Conservation (phyloP, 805 yeast species). For the Barnettozyma sucrosica region DNA sequence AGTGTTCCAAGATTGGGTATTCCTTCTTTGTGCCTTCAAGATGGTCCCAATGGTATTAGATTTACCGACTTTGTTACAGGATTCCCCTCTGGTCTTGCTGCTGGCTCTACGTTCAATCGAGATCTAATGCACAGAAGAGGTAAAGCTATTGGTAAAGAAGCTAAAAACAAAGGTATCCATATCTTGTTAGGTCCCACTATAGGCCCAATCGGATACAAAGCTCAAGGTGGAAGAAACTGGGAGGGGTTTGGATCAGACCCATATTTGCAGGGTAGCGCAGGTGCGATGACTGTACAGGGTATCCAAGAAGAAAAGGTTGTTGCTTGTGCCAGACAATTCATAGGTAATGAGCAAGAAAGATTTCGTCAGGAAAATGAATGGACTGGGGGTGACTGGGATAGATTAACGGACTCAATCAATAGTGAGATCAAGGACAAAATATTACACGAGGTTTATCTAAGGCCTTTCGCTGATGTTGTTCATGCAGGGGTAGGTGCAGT, state of each 20-base stretch:
- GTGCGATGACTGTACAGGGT: constrained; percentile 47
- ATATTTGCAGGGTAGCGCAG: constrained; percentile 38
- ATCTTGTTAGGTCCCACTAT: constrained; percentile 50
- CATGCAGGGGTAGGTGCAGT: constrained; percentile 55
- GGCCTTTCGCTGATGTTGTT: constrained; percentile 64
- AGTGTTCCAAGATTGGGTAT: constrained; percentile 49
- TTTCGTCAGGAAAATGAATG: constrained; percentile 50
- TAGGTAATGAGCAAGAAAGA: constrained; percentile 61
- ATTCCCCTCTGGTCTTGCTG: constrained; percentile 54
- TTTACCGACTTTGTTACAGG: constrained; percentile 50
- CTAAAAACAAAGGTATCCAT: constrained; percentile 48
- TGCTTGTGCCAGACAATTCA: constrained; percentile 49
- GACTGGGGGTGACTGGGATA: constrained; percentile 40
- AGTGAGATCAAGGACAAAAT: constrained; percentile 55
- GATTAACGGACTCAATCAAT: constrained; percentile 39
- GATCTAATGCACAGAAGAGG: constrained; percentile 48
- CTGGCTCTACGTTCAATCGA: constrained; percentile 52
- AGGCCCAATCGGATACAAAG: constrained; percentile 58
- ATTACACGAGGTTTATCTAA: constrained; percentile 54
- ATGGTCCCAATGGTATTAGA: constrained; percentile 58
- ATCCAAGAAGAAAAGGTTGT: constrained; percentile 53
- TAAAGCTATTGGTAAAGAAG: constrained; percentile 51
- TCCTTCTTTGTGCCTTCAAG: constrained; percentile 52
- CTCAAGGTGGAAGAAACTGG: constrained; percentile 44
- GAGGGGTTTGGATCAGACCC: constrained; percentile 12